phyloP scores from a whole-genome alignment of 768 basidiomycete species.

The Sporobolomyces pararoseus region DNA sequence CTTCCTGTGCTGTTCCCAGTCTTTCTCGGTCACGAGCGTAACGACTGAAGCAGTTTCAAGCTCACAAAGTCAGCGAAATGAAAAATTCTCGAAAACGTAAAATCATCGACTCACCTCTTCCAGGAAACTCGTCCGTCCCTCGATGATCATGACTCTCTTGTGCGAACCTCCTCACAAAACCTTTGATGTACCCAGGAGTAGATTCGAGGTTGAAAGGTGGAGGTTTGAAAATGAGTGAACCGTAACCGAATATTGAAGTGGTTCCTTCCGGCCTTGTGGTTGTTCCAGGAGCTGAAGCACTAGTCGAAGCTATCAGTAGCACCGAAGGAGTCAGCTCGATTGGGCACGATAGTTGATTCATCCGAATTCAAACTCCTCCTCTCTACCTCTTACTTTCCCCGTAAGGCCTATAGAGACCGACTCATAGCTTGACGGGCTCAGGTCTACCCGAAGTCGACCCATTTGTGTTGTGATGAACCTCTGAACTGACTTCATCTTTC shows the following conservation, averaged over 20 bases:
- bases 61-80: neutral
- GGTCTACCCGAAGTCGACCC: neutral
- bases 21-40: slow-evolving; percentile 78
- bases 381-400: no score
- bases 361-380: neutral
- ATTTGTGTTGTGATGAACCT: neutral
- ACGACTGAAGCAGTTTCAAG: slow-evolving; percentile 58
- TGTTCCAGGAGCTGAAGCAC: neutral
- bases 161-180: slow-evolving; percentile 83
- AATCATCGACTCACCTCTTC: slow-evolving; percentile 30
- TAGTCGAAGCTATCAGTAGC: neutral
- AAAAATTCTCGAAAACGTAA: neutral
- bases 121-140: slow-evolving; percentile 68
- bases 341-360: neutral
- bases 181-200: slow-evolving; percentile 82
- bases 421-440: no score
- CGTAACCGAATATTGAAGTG: slow-evolving; percentile 86
- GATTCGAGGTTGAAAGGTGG: slow-evolving; percentile 19
- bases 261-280: slow-evolving; percentile 8
- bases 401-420: no score
- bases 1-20: slow-evolving; percentile 62
- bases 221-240: slow-evolving; percentile 81
- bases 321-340: neutral
- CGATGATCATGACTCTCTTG: slow-evolving; percentile 90
- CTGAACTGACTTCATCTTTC: neutral